phyloP scores from a whole-genome alignment of 108 stramenopile genomes.

The Aureococcus anophagefferens region DNA sequence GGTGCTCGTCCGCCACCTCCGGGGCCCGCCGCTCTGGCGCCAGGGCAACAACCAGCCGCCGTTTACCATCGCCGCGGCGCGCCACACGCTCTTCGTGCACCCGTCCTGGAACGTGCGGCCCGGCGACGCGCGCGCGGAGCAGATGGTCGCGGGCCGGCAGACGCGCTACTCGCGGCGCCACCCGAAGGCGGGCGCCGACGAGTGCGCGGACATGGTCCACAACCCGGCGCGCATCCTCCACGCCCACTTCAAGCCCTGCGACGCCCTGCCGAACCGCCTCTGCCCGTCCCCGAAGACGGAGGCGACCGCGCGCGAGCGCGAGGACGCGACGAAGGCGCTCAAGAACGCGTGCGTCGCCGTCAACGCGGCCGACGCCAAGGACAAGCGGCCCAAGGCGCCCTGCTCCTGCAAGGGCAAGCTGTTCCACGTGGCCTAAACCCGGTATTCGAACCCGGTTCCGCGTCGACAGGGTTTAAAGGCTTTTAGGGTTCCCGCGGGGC shows the following conservation, averaged over 20 bases:
- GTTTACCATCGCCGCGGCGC: not conserved
- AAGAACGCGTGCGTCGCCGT: not conserved
- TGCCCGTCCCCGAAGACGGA: not conserved
- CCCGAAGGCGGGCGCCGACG: not conserved
- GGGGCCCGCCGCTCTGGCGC: not conserved
- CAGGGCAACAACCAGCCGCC: constrained; percentile 2
- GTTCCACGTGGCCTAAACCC: too few relatives aligned
- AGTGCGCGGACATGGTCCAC: not conserved
- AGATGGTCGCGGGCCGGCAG: not conserved
- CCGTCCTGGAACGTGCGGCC: not conserved
- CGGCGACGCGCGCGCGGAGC: not conserved
- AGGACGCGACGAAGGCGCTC: not conserved
- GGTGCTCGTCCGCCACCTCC: not conserved
- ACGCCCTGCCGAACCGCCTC: not conserved
- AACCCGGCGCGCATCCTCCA: not conserved
- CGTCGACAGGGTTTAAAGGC: too few relatives aligned
- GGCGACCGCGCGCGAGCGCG: not conserved
- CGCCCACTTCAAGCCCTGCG: not conserved
- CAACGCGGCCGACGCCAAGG: not conserved
- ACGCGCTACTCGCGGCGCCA: too few relatives aligned
- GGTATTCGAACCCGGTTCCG: too few relatives aligned
- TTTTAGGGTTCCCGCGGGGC: too few relatives aligned
- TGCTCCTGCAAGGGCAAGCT: too few relatives aligned
- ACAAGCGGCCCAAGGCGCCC: not conserved
- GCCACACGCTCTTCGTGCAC: not conserved